These are phyloP conservation scores for Magnusiomyces tetraspermus DNA, from an alignment of 1,139 yeast genomes.

Conservation along the genomic window DNA sequence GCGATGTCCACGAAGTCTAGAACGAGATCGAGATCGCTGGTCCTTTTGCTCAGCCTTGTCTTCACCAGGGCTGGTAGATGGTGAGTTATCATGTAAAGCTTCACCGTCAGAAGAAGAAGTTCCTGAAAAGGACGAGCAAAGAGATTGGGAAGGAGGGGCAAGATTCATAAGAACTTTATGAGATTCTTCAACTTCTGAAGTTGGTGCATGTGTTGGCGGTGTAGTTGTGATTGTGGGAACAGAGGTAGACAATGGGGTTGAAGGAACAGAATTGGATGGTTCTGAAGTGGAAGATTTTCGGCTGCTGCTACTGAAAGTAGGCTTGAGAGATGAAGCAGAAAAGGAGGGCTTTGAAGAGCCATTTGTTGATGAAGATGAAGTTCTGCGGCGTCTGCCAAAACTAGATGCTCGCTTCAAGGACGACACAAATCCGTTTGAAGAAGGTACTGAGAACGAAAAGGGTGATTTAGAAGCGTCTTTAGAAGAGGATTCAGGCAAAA, in stretches of 20 bases:
- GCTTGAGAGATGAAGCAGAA: not conserved
- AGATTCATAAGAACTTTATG: too few relatives aligned
- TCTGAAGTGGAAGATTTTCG: not conserved
- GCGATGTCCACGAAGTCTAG: slow-evolving; percentile 2
- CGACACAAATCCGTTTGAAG: slow-evolving; percentile 7
- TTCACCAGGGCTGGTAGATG: not conserved
- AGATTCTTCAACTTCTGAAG: too few relatives aligned
- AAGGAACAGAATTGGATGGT: too few relatives aligned
- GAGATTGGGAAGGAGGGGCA: too few relatives aligned
- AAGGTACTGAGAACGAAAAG: not conserved
- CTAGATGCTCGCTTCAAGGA: not conserved
- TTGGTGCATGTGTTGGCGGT: too few relatives aligned
- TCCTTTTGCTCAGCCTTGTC: too few relatives aligned
- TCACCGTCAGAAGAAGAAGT: not conserved
- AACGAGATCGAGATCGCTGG: too few relatives aligned
- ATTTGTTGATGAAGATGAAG: not conserved
- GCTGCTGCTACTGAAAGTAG: not conserved
- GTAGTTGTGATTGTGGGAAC: too few relatives aligned
- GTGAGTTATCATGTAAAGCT: not conserved
- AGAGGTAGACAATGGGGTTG: too few relatives aligned
- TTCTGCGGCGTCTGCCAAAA: not conserved
- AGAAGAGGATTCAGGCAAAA: not conserved
- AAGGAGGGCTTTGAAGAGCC: not conserved
- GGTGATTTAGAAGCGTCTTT: not conserved
- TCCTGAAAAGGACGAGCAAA: too few relatives aligned